Evolutionary conservation across 75 land plant species (phyloP).

Genomic region (Pseudotsuga menziesii): DNA sequence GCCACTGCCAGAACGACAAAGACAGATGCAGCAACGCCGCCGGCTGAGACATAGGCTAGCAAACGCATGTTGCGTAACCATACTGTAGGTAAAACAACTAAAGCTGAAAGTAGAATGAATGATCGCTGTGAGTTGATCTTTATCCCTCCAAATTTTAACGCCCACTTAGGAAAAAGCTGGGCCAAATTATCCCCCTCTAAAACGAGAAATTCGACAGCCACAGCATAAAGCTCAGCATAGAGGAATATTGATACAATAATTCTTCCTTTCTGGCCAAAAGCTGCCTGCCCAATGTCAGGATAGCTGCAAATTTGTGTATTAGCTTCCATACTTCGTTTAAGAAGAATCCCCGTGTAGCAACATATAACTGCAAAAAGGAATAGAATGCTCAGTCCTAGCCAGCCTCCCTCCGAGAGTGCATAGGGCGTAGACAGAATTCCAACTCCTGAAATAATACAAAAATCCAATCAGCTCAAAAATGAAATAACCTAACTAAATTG

Average conservation of each 20-base stretch:
- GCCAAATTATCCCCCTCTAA: conserved; percentile 82
- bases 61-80: conserved; percentile 59
- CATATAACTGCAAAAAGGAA: conserved; percentile 38
- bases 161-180: conserved; percentile 47
- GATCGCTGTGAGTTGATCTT: conserved; percentile 31
- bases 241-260: conserved; percentile 35
- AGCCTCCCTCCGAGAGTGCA: conserved; percentile 82
- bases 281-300: conserved; percentile 79
- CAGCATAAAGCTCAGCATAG: conserved; percentile 55
- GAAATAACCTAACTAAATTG: background rate
- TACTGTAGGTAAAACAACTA: conserved; percentile 64
- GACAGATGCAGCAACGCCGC: conserved; percentile 70
- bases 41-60: conserved; percentile 73
- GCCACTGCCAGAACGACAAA: conserved; percentile 45
- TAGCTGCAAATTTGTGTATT: conserved; percentile 45
- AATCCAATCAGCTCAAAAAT: background rate
- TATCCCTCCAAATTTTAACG: conserved; percentile 16
- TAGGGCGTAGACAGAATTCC: conserved; percentile 86
- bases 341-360: conserved; percentile 78
- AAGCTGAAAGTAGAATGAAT: conserved; percentile 52
- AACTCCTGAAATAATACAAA: conserved; percentile 43
- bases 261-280: conserved; percentile 68
- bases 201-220: conserved; percentile 66
- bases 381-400: conserved; percentile 65
- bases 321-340: conserved; percentile 62